Percentiles rank a stretch among this genome's conserved stretches.
phyloP scores from a whole-genome alignment of 768 basidiomycete genomes.

The Xanthoconium stramineum region DNA sequence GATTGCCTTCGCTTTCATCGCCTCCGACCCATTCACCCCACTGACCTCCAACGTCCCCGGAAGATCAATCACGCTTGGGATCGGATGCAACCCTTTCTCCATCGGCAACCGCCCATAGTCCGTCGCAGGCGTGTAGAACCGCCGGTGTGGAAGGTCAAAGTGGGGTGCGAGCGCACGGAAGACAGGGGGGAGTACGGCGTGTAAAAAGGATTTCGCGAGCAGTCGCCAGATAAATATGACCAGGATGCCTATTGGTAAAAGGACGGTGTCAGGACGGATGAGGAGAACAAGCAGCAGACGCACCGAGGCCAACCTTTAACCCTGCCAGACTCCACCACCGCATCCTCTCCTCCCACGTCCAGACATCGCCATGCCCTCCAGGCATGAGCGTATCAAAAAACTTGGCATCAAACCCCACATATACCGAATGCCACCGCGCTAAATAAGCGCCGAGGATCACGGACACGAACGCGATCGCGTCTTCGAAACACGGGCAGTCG shows the following conservation, averaged over 20 bases:
- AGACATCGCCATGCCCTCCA: constrained; percentile 46
- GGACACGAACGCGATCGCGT: constrained; percentile 89
- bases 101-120: constrained; percentile 74
- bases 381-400: constrained; percentile 47
- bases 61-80: constrained; percentile 86
- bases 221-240: constrained; percentile 87
- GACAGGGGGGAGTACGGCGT: constrained; percentile 73
- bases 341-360: constrained; percentile 31
- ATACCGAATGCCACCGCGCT: constrained; percentile 59
- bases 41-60: constrained; percentile 42
- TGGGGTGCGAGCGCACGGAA: constrained; percentile 73
- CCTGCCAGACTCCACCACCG: constrained; percentile 38
- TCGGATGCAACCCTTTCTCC: constrained; percentile 58
- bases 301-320: constrained; percentile 43
- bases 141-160: constrained; percentile 72
- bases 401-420: constrained; percentile 37
- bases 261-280: not conserved
- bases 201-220: constrained; percentile 73
- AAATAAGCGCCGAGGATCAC: constrained; percentile 75
- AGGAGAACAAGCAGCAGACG: not conserved
- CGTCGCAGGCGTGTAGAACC: constrained; percentile 90
- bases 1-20: constrained; percentile 32
- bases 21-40: constrained; percentile 34
- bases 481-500: constrained; percentile 97
- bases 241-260: constrained; percentile 54